Base-by-base conservation (phyloP, 805 yeast species). In the Tetrapisispora arboricola region DNA sequence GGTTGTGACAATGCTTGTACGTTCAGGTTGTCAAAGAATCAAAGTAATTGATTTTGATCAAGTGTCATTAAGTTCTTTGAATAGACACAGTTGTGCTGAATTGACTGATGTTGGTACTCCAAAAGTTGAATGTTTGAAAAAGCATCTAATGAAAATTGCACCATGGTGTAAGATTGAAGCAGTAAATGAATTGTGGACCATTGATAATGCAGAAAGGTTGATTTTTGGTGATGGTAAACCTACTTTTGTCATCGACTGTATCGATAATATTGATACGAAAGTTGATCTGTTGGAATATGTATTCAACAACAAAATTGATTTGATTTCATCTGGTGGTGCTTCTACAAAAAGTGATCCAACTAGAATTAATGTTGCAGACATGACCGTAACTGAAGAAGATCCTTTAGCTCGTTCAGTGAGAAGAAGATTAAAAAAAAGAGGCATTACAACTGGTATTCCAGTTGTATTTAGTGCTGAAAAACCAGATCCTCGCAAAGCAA, bases 341-440 rank as follows among this genome's bases (percentile, higher is more conserved):
- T 95, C 96, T 4, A 82, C 95, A 51, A 92, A 92, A 60, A 81
- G 94, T 39, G 99, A 92, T 58, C 94, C 97, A 11, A 81, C 96
- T 3, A 71, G 97, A 54, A 76, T 92, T 43, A 84, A 86, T 57
- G 72, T 92, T 32, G 87, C 87, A 26, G 99, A 92, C 62, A 76
- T 92, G 40, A 79, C 94, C 26, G 75, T 74, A 39, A 84, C 98
- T 0, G 90, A 84, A 54, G 99, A 92, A 61, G 99, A 92, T 61
- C 92, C 96, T 6, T 68, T 92, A 44, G 84, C 96, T 12, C 75
- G 94, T 46, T 67, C 90, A 0, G 94, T 87, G 5, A 74, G 99
- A 57, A 73, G 95, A 51, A 74, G 87, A 53, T 71, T 92, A 51
- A 82, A 86, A 59, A 75, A 79, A 55, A 71, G 76, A 48, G 96